Conservation (phyloP, 768 basidiomycete species). For the Phlebiopsis gigantea region DNA sequence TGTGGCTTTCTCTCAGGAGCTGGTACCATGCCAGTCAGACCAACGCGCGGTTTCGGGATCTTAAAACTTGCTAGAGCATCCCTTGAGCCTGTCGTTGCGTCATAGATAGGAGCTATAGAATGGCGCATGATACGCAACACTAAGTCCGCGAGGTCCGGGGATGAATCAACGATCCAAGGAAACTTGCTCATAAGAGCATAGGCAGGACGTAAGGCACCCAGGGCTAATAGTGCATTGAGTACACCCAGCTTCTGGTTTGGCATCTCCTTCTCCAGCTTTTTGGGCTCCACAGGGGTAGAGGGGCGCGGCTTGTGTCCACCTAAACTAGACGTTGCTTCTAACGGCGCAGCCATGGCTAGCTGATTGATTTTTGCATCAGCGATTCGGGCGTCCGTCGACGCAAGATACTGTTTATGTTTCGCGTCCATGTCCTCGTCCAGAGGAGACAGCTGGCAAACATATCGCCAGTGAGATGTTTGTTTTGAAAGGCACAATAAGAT, state of each 20-base stretch:
- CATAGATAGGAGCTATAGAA: constrained; percentile 68
- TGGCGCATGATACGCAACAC: constrained; percentile 69
- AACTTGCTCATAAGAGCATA: constrained; percentile 75
- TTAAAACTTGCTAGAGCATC: constrained; percentile 59
- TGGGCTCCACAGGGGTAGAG: constrained; percentile 33
- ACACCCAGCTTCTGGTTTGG: constrained; percentile 81
- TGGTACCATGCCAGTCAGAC: constrained; percentile 46
- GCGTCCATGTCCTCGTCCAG: constrained; percentile 71
- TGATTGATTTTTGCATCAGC: constrained; percentile 67
- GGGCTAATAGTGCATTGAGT: constrained; percentile 70
- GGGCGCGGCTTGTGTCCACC: constrained; percentile 35
- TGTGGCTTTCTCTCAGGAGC: constrained; percentile 54
- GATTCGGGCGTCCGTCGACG: constrained; percentile 58
- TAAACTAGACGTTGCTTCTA: constrained; percentile 42
- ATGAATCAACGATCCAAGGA: constrained; percentile 79
- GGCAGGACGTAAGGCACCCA: constrained; percentile 80
- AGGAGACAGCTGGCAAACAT: constrained; percentile 55
- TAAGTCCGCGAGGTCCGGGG: constrained; percentile 82
- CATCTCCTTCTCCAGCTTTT: constrained; percentile 33
- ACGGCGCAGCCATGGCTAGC: constrained; percentile 79
- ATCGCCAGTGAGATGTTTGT: no score
- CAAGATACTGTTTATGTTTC: constrained; percentile 59
- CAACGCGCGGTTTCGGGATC: constrained; percentile 60
- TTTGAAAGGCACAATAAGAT: neutral
- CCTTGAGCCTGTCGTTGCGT: constrained; percentile 42